A percentile compares a stretch with the other conserved stretches of the same genome.
Conservation (phyloP, 139 green algal genomes). For the Chlamydomonas sp. region DNA sequence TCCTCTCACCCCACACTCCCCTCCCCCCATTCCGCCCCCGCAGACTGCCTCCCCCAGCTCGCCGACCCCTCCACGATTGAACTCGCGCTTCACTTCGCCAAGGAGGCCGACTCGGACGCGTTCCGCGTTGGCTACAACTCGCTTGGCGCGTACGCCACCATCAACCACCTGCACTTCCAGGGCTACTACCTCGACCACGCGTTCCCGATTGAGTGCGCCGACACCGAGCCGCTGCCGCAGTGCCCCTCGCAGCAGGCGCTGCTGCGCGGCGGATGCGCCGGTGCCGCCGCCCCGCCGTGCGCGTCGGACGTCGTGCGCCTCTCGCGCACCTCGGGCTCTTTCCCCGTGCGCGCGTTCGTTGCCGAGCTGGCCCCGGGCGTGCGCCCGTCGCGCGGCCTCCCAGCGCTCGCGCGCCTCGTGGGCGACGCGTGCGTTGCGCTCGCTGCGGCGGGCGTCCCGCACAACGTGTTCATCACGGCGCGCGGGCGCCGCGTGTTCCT, state of each 20-base stretch:
- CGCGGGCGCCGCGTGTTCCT: slow-evolving; percentile 83
- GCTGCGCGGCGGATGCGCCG: too few species aligned
- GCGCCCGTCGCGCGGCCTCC: slow-evolving; percentile 19
- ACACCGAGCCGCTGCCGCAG: slow-evolving; percentile 50
- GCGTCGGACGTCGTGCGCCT: too few species aligned
- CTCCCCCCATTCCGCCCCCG: too few species aligned
- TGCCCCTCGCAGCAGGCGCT: too few species aligned
- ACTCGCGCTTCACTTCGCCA: slow-evolving; percentile 83
- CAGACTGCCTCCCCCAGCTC: slow-evolving; percentile 20
- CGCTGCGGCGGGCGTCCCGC: slow-evolving; percentile 72
- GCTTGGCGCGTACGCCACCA: slow-evolving; percentile 93
- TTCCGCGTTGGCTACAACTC: slow-evolving; percentile 95
- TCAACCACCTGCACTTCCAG: slow-evolving; percentile 99
- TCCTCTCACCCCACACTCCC: too few species aligned
- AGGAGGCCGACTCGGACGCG: slow-evolving; percentile 78
- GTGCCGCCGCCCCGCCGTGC: too few species aligned
- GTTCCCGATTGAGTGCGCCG: slow-evolving; percentile 80
- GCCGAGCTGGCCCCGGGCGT: slow-evolving; percentile 59
- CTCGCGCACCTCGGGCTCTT: too few species aligned
- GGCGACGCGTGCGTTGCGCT: slow-evolving; percentile 58
- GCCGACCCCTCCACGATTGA: slow-evolving; percentile 54
- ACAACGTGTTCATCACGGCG: slow-evolving; percentile 96
- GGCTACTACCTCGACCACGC: slow-evolving; percentile 76
- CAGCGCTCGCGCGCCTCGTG: slow-evolving; percentile 54
- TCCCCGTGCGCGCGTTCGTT: slow-evolving; percentile 81